A percentile compares a stretch with the other conserved stretches of the same genome.
These are phyloP conservation scores for Caloboletus firmus DNA, from an alignment of 1,284 basidiomycete genomes.

Conservation along the genomic window DNA sequence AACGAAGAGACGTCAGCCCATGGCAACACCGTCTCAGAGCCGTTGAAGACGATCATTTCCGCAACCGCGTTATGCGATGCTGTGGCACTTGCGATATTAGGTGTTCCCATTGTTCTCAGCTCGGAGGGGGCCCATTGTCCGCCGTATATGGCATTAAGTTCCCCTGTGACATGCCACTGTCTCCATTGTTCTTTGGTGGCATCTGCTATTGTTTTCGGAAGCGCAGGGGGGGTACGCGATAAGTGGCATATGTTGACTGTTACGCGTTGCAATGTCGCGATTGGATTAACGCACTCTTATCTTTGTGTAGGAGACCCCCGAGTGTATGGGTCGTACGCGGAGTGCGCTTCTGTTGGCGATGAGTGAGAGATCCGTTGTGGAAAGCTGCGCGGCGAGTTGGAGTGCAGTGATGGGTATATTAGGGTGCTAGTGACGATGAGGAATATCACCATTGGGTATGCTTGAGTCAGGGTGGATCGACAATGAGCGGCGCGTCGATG, in stretches of 20 bases:
- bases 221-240: constrained; percentile 9
- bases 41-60: constrained; percentile 12
- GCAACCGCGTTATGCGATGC: constrained; percentile 9
- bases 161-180: not conserved
- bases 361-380: constrained; percentile 44
- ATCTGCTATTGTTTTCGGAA: constrained; percentile 17
- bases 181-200: constrained; percentile 20
- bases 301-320: constrained; percentile 23
- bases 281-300: constrained; percentile 7
- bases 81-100: constrained; percentile 7
- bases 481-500: no score
- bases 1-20: not conserved
- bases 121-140: constrained; percentile 24
- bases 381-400: constrained; percentile 45
- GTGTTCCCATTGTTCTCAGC: constrained; percentile 13
- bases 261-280: constrained; percentile 11
- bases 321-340: constrained; percentile 37
- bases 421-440: no score
- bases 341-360: constrained; percentile 41
- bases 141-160: constrained; percentile 14
- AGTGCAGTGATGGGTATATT: no score
- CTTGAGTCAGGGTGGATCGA: no score
- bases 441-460: no score
- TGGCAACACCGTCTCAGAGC: not conserved
- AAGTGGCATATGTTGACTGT: constrained; percentile 1